Evolutionary conservation across 306 rosid genomes (phyloP).

Genomic region (Vicia villosa): DNA sequence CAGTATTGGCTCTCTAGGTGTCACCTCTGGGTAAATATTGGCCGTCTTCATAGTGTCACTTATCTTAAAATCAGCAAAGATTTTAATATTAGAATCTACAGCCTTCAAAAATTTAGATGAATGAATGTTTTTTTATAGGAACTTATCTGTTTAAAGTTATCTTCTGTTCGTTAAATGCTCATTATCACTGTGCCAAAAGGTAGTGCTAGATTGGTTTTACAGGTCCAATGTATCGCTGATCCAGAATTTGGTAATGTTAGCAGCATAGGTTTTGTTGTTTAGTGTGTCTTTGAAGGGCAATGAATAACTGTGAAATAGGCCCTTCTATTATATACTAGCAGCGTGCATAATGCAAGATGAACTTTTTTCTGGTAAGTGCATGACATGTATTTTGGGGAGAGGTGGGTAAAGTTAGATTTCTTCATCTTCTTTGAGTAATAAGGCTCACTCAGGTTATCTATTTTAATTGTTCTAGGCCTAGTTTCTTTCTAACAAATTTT

Average conservation of each 20-base stretch:
- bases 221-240: conserved; percentile 28
- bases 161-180: conserved; percentile 26
- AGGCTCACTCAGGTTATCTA: background rate
- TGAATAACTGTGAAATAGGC: conserved; percentile 9
- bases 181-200: conserved; percentile 42
- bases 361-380: conserved; percentile 17
- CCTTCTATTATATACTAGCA: conserved; percentile 1
- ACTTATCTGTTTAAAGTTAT: background rate
- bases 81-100: conserved; percentile 50
- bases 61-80: conserved; percentile 47
- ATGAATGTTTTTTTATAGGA: conserved; percentile 12
- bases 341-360: background rate
- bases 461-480: background rate
- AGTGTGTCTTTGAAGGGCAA: conserved; percentile 15
- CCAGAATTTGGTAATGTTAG: conserved; percentile 16
- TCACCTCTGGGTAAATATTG: conserved; percentile 40
- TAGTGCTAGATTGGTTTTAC: conserved; percentile 38
- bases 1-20: conserved; percentile 32
- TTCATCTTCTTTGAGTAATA: conserved; percentile 11
- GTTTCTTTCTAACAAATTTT: background rate
- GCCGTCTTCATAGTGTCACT: conserved; percentile 41
- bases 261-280: conserved; percentile 34
- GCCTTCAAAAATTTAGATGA: conserved; percentile 2
- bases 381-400: background rate
- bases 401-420: background rate